Evolutionary conservation across 257 asterid genomes (phyloP), one percentile per base, ranked within the genome.

Genomic region (Hygrophila difformis): DNA sequence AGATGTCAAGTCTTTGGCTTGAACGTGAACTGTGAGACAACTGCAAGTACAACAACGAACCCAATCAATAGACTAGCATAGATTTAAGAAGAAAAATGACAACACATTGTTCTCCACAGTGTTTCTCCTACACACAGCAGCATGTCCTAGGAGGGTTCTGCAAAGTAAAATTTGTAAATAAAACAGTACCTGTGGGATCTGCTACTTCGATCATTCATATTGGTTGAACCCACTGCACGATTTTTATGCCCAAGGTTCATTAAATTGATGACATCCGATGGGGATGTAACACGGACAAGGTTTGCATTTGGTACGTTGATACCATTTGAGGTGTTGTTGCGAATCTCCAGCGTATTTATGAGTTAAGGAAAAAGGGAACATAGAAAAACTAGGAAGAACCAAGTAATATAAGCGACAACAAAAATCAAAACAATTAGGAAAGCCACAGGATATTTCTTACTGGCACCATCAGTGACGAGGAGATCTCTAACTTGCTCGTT

Each of bases 281-380:
- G 55, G 17, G 68, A 60, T 52, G 68, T 51, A 1, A 78, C 84
- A 12, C 58, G 75, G 19, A 79, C 62, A 8, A 75, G 58, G 51
- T 77, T 87, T 22, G 96, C 96, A 56, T 77, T 81, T 6, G 96
- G 96, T 36, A 87, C 87, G 44, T 71, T 82, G 34, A 87, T 62
- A 33, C 96, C 96, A 39, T 79, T 78, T 46, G 69, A 65, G 18
- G 94, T 55, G 44, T 67, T 75, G 49, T 79, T 82, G 42, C 84
- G 80, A 19, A 87, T 87, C 60, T 87, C 96, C 59, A 87, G 57
- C 35, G 94, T 86, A 59, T 47, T 68, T 34, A 16, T 5, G 43
- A 66, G 93, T 86, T 72, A 79, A 82, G 92, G 8, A 26, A 26
- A 5, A 26, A 5, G 8, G 8, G 8, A 26, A 26, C 31, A 5